phyloP scores from a whole-genome alignment of 805 yeast species.

The Pichia phayaonensis region DNA sequence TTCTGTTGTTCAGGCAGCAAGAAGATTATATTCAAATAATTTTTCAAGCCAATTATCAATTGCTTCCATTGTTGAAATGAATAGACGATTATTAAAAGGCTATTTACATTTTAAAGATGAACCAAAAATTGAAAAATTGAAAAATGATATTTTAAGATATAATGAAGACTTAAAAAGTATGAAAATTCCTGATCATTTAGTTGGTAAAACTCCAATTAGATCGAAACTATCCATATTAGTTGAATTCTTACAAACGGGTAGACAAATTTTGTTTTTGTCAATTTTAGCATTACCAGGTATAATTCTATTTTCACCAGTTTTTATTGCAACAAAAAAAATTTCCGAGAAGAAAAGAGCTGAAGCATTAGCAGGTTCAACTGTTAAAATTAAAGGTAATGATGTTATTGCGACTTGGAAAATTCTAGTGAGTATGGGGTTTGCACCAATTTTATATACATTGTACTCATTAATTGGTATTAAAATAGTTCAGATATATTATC shows the following conservation, averaged over 20 bases:
- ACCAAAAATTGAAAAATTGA: slow-evolving; percentile 55
- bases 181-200: slow-evolving; percentile 50
- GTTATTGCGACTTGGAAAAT: slow-evolving; percentile 98
- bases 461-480: slow-evolving; percentile 61
- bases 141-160: slow-evolving; percentile 58
- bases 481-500: slow-evolving; percentile 22
- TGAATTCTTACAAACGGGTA: slow-evolving; percentile 19
- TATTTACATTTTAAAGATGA: slow-evolving; percentile 67
- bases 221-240: slow-evolving; percentile 18
- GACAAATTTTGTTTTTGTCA: slow-evolving; percentile 48
- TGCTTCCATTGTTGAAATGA: slow-evolving; percentile 83
- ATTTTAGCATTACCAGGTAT: slow-evolving; percentile 82
- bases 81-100: slow-evolving; percentile 77
- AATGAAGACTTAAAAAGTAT: slow-evolving; percentile 48
- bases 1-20: slow-evolving; percentile 84
- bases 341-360: slow-evolving; percentile 64
- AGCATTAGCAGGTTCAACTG: slow-evolving; percentile 82
- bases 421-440: slow-evolving; percentile 77
- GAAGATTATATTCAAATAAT: slow-evolving; percentile 79
- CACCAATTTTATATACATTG: slow-evolving; percentile 76
- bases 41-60: slow-evolving; percentile 65
- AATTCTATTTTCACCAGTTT: slow-evolving; percentile 80
- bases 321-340: slow-evolving; percentile 65
- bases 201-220: slow-evolving; percentile 36
- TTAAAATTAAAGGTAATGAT: slow-evolving; percentile 86